phyloP scores from a whole-genome alignment of 208 protist genomes.

The Phytomonas serpens region DNA sequence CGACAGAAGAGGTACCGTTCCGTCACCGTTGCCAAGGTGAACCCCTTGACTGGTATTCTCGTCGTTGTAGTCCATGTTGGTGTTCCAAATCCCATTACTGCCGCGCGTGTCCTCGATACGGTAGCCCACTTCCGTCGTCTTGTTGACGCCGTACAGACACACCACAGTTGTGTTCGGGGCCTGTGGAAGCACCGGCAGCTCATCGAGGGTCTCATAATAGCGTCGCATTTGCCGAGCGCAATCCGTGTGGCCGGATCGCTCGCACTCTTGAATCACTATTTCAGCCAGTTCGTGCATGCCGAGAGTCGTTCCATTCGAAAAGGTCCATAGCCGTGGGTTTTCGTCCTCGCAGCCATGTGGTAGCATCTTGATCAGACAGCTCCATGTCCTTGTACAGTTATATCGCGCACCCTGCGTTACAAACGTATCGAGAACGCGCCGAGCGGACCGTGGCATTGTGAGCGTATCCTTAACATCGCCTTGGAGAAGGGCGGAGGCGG shows the following conservation, averaged over 20 bases:
- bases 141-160: slow-evolving; percentile 88
- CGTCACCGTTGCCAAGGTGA: slow-evolving; percentile 69
- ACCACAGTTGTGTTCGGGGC: slow-evolving; percentile 76
- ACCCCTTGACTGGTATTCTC: slow-evolving; percentile 43
- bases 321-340: slow-evolving; percentile 29
- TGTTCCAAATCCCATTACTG: slow-evolving; percentile 18
- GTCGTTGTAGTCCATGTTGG: slow-evolving; percentile 20
- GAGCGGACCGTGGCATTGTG: slow-evolving; percentile 45
- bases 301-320: slow-evolving; percentile 53
- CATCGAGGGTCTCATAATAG: slow-evolving; percentile 23
- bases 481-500: slow-evolving; percentile 58
- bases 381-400: slow-evolving; percentile 62
- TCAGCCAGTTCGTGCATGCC: slow-evolving; percentile 19
- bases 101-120: slow-evolving; percentile 20
- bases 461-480: slow-evolving; percentile 85
- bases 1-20: slow-evolving; percentile 84
- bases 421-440: slow-evolving; percentile 69
- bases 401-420: slow-evolving; percentile 55
- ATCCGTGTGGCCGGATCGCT: slow-evolving; percentile 37
- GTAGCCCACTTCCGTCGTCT: slow-evolving; percentile 78
- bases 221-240: slow-evolving; percentile 27
- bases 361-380: slow-evolving; percentile 63
- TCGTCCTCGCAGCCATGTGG: slow-evolving; percentile 51
- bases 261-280: slow-evolving; percentile 34
- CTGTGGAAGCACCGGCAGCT: slow-evolving; percentile 62